Evolutionary conservation across 495 filamentous ascomycete species (phyloP).

Genomic region (Stereocaulon alpinum): DNA sequence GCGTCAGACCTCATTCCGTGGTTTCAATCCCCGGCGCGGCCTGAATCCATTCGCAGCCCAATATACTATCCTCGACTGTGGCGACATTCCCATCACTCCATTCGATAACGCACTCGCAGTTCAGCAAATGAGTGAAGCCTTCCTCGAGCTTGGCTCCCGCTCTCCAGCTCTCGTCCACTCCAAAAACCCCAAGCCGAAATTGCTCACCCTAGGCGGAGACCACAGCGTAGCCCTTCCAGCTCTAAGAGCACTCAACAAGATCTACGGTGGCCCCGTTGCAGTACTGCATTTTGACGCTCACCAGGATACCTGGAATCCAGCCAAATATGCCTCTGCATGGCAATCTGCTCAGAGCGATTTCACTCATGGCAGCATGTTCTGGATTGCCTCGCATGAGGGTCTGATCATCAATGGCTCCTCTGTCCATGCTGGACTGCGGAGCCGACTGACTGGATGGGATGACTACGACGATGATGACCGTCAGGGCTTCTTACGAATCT

Average conservation of each 20-base stretch:
- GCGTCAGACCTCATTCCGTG: slow-evolving; percentile 59
- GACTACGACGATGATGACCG: slow-evolving; percentile 55
- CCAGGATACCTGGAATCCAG: slow-evolving; percentile 76
- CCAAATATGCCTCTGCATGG: slow-evolving; percentile 68
- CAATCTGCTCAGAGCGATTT: slow-evolving; percentile 56
- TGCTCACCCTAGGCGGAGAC: slow-evolving; percentile 74
- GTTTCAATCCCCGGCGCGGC: slow-evolving; percentile 66
- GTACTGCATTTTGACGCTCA: slow-evolving; percentile 82
- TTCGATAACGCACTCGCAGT: slow-evolving; percentile 69
- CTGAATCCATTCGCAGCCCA: slow-evolving; percentile 70
- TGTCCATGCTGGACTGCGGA: slow-evolving; percentile 70
- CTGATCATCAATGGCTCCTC: slow-evolving; percentile 56
- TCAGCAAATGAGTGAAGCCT: slow-evolving; percentile 68
- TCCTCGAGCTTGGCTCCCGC: slow-evolving; percentile 50
- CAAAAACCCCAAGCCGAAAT: slow-evolving; percentile 42
- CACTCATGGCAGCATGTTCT: slow-evolving; percentile 81
- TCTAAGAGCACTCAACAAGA: slow-evolving; percentile 56
- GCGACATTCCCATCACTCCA: slow-evolving; percentile 71
- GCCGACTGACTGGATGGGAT: slow-evolving; percentile 55
- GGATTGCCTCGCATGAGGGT: slow-evolving; percentile 65
- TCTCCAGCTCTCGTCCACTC: slow-evolving; percentile 29
- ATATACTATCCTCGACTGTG: slow-evolving; percentile 66
- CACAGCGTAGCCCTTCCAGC: slow-evolving; percentile 71
- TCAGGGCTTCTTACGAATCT: slow-evolving; percentile 57
- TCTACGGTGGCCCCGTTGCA: slow-evolving; percentile 60